These are phyloP conservation scores for Tylopilus sp. DNA, from an alignment of 768 basidiomycete species.

Conservation along the genomic window DNA sequence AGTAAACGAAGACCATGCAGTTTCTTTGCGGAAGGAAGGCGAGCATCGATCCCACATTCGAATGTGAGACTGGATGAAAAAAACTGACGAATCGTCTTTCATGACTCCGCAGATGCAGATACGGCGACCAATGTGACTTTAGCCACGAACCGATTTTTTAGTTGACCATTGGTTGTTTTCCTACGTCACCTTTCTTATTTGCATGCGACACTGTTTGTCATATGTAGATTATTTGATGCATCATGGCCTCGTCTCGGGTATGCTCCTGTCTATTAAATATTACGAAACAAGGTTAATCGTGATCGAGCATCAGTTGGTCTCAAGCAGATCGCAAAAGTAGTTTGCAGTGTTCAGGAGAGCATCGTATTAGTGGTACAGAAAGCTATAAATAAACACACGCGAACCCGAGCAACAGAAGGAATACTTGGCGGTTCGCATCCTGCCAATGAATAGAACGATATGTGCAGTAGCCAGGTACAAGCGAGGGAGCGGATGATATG, in stretches of 20 bases:
- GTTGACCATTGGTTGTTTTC: background rate
- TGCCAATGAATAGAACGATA: constrained; percentile 29
- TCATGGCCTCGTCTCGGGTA: background rate
- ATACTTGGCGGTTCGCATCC: constrained; percentile 15
- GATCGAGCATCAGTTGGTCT: background rate
- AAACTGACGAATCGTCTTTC: constrained; percentile 39
- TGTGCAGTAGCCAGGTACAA: constrained; percentile 26
- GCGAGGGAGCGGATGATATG: constrained; percentile 11
- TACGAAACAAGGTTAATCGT: constrained; percentile 13
- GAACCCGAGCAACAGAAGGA: constrained; percentile 26
- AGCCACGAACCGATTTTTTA: constrained; percentile 55
- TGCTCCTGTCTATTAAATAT: constrained; percentile 1
- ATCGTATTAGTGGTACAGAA: constrained; percentile 34
- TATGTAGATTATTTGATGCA: constrained; percentile 14
- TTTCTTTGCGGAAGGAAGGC: constrained; percentile 91
- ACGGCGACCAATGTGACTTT: constrained; percentile 85
- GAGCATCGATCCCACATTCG: constrained; percentile 54
- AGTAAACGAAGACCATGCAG: constrained; percentile 87
- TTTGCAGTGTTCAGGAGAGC: constrained; percentile 20
- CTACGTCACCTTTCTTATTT: constrained; percentile 3
- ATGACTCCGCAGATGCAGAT: constrained; percentile 77
- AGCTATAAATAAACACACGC: constrained; percentile 36
- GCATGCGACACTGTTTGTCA: constrained; percentile 15
- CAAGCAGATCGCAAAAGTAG: constrained; percentile 1
- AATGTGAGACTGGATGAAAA: constrained; percentile 19